A percentile compares a stretch with the other conserved stretches of the same genome.
Evolutionary conservation across 331 rosid genomes (phyloP).

Genomic region (Rosa hybrid): DNA sequence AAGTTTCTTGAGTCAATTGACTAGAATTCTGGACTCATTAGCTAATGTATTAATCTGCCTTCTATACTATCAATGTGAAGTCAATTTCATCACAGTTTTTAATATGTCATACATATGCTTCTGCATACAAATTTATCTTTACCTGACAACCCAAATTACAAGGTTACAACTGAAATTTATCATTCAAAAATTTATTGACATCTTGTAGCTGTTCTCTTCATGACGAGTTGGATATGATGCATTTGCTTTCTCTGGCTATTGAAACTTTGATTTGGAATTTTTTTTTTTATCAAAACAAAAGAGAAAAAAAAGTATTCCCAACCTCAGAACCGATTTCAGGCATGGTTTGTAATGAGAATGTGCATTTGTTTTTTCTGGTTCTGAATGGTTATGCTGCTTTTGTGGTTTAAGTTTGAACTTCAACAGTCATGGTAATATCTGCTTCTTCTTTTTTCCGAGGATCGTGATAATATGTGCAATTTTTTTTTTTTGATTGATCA

Average conservation of each 20-base stretch:
- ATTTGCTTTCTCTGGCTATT: neutral
- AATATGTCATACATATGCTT: neutral
- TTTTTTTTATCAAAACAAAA: neutral
- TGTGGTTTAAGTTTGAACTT: neutral
- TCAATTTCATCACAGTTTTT: neutral
- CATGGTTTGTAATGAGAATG: neutral
- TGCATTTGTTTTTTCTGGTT: neutral
- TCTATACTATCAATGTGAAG: no score
- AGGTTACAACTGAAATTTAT: neutral
- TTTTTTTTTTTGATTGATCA: no score
- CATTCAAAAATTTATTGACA: neutral
- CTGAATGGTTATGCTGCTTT: neutral
- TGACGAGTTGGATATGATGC: neutral
- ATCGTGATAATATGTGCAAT: neutral
- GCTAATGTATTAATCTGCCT: neutral
- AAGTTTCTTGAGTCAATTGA: neutral
- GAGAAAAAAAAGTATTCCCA: neutral
- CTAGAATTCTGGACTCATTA: neutral
- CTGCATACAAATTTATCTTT: neutral
- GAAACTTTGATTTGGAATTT: neutral
- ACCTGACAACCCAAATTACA: neutral
- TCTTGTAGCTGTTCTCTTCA: neutral
- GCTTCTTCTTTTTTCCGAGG: neutral
- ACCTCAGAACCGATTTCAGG: neutral
- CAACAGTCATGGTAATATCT: neutral